Evolutionary conservation across 345 rosid genomes (phyloP).

Genomic region (Populus alba): DNA sequence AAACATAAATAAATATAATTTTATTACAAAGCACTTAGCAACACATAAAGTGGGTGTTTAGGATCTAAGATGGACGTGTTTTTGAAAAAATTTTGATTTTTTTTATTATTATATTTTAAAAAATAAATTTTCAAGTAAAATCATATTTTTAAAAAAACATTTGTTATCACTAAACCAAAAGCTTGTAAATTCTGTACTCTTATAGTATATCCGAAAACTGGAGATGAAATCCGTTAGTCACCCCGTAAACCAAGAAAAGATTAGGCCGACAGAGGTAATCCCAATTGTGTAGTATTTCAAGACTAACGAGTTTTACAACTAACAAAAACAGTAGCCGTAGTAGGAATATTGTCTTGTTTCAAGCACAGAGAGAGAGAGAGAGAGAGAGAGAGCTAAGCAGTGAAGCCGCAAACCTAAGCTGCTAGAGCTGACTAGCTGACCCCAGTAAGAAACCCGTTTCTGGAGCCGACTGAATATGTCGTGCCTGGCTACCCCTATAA

Average conservation of each 20-base stretch:
- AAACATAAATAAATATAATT: no score
- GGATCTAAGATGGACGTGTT: no score
- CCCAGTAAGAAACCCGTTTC: conserved; percentile 9
- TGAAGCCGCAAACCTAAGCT: conserved; percentile 22
- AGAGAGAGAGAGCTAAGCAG: not conserved
- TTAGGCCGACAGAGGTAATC: not conserved
- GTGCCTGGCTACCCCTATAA: conserved; percentile 19
- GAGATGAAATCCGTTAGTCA: not conserved
- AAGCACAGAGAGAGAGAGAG: not conserved
- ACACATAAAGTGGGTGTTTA: no score
- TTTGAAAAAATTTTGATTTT: no score
- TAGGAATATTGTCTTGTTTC: not conserved
- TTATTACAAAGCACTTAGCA: no score
- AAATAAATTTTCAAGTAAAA: no score
- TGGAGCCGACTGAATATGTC: conserved; percentile 52
- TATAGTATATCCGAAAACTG: not conserved
- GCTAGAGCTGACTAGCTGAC: conserved; percentile 9
- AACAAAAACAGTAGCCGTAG: not conserved
- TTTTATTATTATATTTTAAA: no score
- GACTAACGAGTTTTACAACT: not conserved
- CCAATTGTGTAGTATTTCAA: not conserved
- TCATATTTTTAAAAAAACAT: no score
- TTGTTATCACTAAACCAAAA: no score
- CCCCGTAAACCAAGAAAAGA: not conserved
- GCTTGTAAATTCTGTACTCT: no score